These are phyloP conservation scores for Emergomyces africanus DNA, from an alignment of 2,329 filamentous ascomycete genomes.

Conservation along the genomic window DNA sequence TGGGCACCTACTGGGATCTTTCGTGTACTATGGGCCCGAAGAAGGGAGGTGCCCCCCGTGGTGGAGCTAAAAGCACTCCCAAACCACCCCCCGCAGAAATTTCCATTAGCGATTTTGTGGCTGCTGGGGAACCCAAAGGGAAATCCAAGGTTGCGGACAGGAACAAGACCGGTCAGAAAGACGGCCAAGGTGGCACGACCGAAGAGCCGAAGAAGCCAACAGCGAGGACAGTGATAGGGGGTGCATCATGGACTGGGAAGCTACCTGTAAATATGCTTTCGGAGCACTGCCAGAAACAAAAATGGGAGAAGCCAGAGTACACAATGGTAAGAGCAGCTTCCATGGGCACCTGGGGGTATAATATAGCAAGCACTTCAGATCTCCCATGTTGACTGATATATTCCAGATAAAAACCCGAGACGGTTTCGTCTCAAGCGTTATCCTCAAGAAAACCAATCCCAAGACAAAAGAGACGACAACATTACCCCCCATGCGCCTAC, in stretches of 20 bases:
- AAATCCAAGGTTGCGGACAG: slow-evolving; percentile 25
- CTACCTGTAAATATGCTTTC: slow-evolving; percentile 84
- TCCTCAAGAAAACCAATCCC: slow-evolving; percentile 56
- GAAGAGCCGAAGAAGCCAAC: slow-evolving; percentile 46
- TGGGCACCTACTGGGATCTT: not conserved
- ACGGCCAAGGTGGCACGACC: slow-evolving; percentile 21
- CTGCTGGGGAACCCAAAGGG: slow-evolving; percentile 6
- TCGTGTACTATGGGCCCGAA: slow-evolving; percentile 25
- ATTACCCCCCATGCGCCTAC: slow-evolving; percentile 72
- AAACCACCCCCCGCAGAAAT: slow-evolving; percentile 21
- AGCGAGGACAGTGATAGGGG: slow-evolving; percentile 70
- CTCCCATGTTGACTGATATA: slow-evolving; percentile 7
- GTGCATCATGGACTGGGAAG: slow-evolving; percentile 94
- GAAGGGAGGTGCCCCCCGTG: slow-evolving; percentile 28
- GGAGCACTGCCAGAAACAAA: slow-evolving; percentile 90
- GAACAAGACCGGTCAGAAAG: slow-evolving; percentile 8
- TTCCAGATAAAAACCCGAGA: slow-evolving; percentile 52
- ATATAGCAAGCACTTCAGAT: not conserved
- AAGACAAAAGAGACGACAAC: slow-evolving; percentile 70
- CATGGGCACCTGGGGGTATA: not conserved
- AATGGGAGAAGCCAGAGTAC: slow-evolving; percentile 91
- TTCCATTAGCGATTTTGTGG: slow-evolving; percentile 12
- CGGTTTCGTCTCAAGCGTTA: slow-evolving; percentile 69
- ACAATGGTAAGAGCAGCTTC: slow-evolving; percentile 48
- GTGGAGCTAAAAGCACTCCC: slow-evolving; percentile 28